A percentile compares a stretch with the other conserved stretches of the same genome.
These are phyloP conservation scores for Ceratocystis variospora DNA, from an alignment of 2,329 filamentous ascomycete genomes.

Conservation along the genomic window DNA sequence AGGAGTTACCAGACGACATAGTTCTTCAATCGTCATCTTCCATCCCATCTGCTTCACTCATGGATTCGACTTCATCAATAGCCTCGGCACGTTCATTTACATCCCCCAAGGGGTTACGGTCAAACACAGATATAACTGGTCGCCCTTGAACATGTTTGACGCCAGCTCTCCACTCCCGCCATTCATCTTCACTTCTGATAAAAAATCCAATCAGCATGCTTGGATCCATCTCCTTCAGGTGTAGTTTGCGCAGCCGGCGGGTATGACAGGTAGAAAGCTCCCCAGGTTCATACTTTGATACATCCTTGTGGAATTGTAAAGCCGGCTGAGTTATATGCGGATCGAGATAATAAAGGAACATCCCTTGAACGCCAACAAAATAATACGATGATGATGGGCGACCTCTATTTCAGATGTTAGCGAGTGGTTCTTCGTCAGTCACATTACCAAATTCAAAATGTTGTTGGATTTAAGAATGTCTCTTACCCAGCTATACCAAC, in stretches of 20 bases:
- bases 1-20: background rate
- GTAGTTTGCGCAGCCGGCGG: slow-evolving; percentile 63
- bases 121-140: slow-evolving; percentile 70
- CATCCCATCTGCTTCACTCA: slow-evolving; percentile 53
- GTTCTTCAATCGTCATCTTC: slow-evolving; percentile 9
- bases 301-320: slow-evolving; percentile 47
- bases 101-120: slow-evolving; percentile 47
- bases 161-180: slow-evolving; percentile 66
- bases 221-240: slow-evolving; percentile 88
- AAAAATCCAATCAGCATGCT: slow-evolving; percentile 95
- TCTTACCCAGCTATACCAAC: slow-evolving; percentile 84
- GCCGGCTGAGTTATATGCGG: slow-evolving; percentile 74
- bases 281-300: slow-evolving; percentile 48
- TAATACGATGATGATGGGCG: slow-evolving; percentile 75
- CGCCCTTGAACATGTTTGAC: slow-evolving; percentile 67
- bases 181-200: slow-evolving; percentile 69
- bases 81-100: slow-evolving; percentile 53
- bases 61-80: slow-evolving; percentile 76
- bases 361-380: slow-evolving; percentile 49
- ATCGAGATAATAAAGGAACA: slow-evolving; percentile 84
- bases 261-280: slow-evolving; percentile 82
- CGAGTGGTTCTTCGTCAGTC: background rate
- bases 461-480: background rate
- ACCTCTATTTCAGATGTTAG: slow-evolving; percentile 41
- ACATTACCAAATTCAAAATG: background rate